These are phyloP conservation scores for Cylindrotheca closterium DNA, from an alignment of 108 stramenopile genomes.

Conservation along the genomic window DNA sequence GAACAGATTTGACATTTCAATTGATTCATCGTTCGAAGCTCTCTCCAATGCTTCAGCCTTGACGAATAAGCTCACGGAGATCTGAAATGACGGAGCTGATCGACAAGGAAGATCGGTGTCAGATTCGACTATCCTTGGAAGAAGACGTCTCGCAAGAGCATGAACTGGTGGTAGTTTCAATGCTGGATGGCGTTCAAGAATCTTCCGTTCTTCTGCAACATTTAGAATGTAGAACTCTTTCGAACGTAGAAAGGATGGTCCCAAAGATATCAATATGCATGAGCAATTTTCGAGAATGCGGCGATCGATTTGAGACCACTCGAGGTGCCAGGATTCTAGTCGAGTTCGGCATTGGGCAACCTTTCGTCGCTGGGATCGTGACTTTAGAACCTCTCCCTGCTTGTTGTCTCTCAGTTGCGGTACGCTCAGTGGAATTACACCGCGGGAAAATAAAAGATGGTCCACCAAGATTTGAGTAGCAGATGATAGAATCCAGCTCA, in stretches of 20 bases:
- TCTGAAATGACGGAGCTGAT: neutral
- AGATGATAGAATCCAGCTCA: neutral
- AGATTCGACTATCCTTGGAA: conserved; percentile 3
- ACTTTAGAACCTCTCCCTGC: neutral
- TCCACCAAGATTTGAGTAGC: conserved; percentile 1
- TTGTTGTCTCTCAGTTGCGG: neutral
- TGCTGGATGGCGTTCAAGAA: neutral
- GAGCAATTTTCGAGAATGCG: neutral
- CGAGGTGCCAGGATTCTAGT: neutral
- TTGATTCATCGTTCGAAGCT: neutral
- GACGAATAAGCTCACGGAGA: conserved; percentile 5
- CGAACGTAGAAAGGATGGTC: neutral
- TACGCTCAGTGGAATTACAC: conserved; percentile 6
- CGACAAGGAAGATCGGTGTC: neutral
- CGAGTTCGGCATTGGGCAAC: neutral
- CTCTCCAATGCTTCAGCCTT: neutral
- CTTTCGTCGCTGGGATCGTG: conserved; percentile 3
- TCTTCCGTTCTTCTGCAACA: neutral
- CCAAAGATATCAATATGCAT: conserved; percentile 5
- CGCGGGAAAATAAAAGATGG: conserved; percentile 2
- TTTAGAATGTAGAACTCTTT: conserved; percentile 5
- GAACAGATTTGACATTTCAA: too few relatives aligned
- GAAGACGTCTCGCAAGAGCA: conserved; percentile 3
- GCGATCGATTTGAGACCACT: neutral
- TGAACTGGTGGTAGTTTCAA: neutral